phyloP scores from a whole-genome alignment of 306 rosid species.

The Cucumis cinereus region DNA sequence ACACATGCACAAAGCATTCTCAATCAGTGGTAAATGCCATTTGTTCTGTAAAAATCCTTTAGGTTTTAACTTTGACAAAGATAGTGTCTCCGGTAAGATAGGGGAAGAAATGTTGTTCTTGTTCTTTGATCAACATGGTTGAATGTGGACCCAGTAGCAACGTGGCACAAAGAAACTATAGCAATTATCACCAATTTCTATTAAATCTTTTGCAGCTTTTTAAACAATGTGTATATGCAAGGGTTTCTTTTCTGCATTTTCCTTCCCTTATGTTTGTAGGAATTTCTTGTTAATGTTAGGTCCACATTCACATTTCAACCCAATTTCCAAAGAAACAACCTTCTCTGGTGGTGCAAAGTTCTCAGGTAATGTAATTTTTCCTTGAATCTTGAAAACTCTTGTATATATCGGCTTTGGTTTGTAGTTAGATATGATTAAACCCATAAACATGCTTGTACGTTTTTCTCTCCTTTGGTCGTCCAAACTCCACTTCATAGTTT shows the following conservation, averaged over 20 bases:
- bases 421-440: background rate
- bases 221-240: background rate
- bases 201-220: background rate
- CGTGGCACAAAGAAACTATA: no score
- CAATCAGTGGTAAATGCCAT: background rate
- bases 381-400: background rate
- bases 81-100: background rate
- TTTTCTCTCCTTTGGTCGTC: background rate
- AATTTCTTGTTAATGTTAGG: conserved; percentile 27
- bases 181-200: background rate
- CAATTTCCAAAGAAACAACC: conserved; percentile 98
- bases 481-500: background rate
- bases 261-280: conserved; percentile 10
- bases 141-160: background rate
- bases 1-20: background rate
- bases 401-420: background rate
- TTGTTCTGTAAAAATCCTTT: background rate
- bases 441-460: background rate
- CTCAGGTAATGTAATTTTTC: conserved; percentile 46
- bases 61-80: background rate
- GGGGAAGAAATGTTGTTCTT: background rate
- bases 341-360: conserved; percentile 70
- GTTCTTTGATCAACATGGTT: background rate
- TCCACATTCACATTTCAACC: conserved; percentile 47
- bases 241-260: background rate